Evolutionary conservation across 2,329 filamentous ascomycete species (phyloP).

Genomic region (Dactylellina cionopaga): DNA sequence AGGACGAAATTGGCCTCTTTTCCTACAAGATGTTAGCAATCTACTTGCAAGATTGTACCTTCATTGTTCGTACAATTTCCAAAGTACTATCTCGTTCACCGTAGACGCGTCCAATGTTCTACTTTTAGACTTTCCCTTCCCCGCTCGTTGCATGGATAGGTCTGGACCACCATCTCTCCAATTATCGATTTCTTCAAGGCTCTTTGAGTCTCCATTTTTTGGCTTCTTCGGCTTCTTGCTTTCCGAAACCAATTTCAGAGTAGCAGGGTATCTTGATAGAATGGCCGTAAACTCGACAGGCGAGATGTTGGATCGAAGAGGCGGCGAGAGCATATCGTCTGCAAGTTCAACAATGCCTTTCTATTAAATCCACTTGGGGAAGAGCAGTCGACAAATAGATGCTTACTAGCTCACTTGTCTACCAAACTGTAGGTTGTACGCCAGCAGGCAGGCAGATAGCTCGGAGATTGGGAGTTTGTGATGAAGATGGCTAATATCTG

Average conservation of each 20-base stretch:
- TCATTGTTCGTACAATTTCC: conserved; percentile 34
- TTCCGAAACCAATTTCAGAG: conserved; percentile 27
- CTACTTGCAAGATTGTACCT: background rate
- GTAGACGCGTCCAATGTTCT: conserved; percentile 12
- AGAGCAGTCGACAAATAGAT: no score
- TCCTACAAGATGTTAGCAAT: conserved; percentile 57
- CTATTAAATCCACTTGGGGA: no score
- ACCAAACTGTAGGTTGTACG: no score
- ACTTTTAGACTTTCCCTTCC: background rate
- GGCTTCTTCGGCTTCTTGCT: conserved; percentile 34
- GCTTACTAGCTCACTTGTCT: no score
- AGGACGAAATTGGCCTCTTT: conserved; percentile 66
- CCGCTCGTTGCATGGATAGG: background rate
- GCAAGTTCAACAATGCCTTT: no score
- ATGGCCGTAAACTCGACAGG: conserved; percentile 17
- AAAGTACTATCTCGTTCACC: conserved; percentile 36
- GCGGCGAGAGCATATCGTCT: background rate
- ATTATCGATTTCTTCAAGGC: conserved; percentile 31
- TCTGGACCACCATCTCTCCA: conserved; percentile 34
- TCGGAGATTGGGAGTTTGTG: no score
- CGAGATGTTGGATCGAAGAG: conserved; percentile 15
- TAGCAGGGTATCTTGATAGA: conserved; percentile 31
- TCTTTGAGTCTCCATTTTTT: conserved; percentile 20
- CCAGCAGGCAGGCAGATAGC: no score
- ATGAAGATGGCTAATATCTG: no score